Conservation (phyloP, 1,139 yeast species). For the Geotrichum histeridarum region DNA sequence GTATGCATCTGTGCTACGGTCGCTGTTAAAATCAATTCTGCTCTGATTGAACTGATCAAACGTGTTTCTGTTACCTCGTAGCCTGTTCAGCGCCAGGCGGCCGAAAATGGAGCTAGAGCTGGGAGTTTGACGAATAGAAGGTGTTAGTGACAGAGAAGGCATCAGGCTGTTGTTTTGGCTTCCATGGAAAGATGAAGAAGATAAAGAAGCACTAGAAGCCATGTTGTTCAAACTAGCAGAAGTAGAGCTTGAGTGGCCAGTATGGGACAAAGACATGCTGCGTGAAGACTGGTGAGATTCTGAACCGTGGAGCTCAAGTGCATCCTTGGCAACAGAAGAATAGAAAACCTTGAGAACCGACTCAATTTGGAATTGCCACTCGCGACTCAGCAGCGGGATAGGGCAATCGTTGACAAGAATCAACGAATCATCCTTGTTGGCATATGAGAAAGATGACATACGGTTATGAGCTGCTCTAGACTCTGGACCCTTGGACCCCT, state of each 20-base stretch:
- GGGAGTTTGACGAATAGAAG: constrained; percentile 11
- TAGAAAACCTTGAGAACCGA: constrained; percentile 29
- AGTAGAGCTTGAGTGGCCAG: constrained; percentile 1
- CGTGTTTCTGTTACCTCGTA: constrained; percentile 9
- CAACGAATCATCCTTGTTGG: constrained; percentile 23
- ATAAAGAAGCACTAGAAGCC: constrained; percentile 12
- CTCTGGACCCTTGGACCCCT: background rate
- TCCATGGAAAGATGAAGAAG: constrained; percentile 2
- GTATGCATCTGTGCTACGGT: constrained; percentile 21
- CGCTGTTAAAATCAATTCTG: constrained; percentile 21
- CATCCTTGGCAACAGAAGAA: constrained; percentile 30
- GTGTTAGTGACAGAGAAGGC: constrained; percentile 20
- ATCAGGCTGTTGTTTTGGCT: constrained; percentile 3
- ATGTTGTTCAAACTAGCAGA: constrained; percentile 2
- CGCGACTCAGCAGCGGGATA: constrained; percentile 24
- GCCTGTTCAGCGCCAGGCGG: constrained; percentile 9
- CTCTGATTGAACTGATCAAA: constrained; percentile 26
- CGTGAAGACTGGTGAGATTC: background rate
- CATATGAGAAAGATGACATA: constrained; percentile 18
- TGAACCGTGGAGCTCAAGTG: constrained; percentile 27
- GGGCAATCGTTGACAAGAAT: constrained; percentile 26
- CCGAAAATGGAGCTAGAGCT: constrained; percentile 14
- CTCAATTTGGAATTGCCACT: constrained; percentile 32
- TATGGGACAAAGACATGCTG: constrained; percentile 4
- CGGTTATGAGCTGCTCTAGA: constrained; percentile 11